Percentiles rank a stretch among this genome's conserved stretches.
Conservation (phyloP, 768 basidiomycete genomes). For the Mrakia frigida region DNA sequence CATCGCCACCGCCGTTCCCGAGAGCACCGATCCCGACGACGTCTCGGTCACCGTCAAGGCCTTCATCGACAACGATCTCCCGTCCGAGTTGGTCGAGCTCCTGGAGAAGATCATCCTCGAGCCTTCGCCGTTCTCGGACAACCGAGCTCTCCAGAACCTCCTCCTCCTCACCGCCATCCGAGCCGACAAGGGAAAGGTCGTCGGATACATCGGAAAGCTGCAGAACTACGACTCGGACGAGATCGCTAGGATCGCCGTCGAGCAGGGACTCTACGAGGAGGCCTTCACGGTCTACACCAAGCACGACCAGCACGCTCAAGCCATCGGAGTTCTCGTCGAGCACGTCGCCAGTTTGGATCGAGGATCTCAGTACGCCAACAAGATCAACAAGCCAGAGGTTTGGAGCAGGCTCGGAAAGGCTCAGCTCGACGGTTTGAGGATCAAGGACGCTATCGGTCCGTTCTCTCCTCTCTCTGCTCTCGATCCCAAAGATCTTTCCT, state of each 20-base stretch:
- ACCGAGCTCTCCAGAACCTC: conserved; percentile 92
- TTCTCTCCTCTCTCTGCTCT: not conserved
- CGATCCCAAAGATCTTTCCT: not conserved
- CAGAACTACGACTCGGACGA: conserved; percentile 90
- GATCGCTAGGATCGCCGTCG: conserved; percentile 93
- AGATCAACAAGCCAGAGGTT: conserved; percentile 91
- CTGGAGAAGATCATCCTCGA: conserved; percentile 98
- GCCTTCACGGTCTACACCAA: conserved; percentile 97
- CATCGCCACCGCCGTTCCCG: conserved; percentile 88
- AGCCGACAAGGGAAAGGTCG: conserved; percentile 97
- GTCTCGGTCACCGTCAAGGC: conserved; percentile 98
- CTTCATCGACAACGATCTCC: conserved; percentile 93
- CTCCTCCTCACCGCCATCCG: conserved; percentile 91
- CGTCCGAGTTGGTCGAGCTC: conserved; percentile 92
- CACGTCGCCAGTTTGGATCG: conserved; percentile 97
- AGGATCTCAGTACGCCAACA: conserved; percentile 89
- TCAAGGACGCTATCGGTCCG: conserved; percentile 94
- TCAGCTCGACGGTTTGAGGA: conserved; percentile 92
- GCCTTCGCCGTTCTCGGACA: conserved; percentile 95
- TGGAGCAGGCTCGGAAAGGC: conserved; percentile 99
- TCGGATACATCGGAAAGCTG: conserved; percentile 94
- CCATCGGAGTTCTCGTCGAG: conserved; percentile 96
- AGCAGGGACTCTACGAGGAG: conserved; percentile 92
- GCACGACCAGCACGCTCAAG: conserved; percentile 88
- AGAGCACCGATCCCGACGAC: conserved; percentile 96